Evolutionary conservation across 495 filamentous ascomycete genomes (phyloP).

Genomic region (Penicillium waksmanii): DNA sequence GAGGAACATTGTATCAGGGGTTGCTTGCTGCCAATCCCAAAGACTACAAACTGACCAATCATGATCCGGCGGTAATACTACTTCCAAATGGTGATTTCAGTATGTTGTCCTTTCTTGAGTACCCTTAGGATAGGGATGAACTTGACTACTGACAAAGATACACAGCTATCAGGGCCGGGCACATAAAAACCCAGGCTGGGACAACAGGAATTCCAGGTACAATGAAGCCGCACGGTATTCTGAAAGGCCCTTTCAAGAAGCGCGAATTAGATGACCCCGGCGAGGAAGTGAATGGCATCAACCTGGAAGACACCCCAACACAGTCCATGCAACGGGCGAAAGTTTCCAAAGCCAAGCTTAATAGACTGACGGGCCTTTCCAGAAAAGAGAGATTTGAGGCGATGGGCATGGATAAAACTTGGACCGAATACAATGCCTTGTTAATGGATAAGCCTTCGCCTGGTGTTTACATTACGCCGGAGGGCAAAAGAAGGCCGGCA

Average conservation of each 20-base stretch:
- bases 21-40: conserved; percentile 32
- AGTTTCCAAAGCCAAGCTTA: conserved; percentile 20
- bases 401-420: conserved; percentile 48
- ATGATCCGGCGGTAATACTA: conserved; percentile 34
- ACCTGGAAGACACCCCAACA: neutral
- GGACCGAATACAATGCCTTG: conserved; percentile 48
- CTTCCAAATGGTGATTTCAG: conserved; percentile 37
- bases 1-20: conserved; percentile 52
- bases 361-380: conserved; percentile 35
- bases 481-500: conserved; percentile 47
- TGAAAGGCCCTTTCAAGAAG: too few relatives aligned
- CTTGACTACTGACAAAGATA: neutral
- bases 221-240: neutral
- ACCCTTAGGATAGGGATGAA: neutral
- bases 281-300: conserved; percentile 7
- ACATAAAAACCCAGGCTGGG: neutral
- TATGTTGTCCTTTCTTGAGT: conserved; percentile 19
- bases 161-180: neutral
- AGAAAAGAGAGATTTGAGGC: conserved; percentile 43
- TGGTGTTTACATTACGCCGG: conserved; percentile 57
- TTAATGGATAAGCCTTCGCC: conserved; percentile 44
- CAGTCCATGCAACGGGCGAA: conserved; percentile 2
- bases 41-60: conserved; percentile 37
- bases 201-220: neutral
- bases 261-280: neutral